Conservation (phyloP, 2,329 filamentous ascomycete genomes). For the Thelonectria rubi region DNA sequence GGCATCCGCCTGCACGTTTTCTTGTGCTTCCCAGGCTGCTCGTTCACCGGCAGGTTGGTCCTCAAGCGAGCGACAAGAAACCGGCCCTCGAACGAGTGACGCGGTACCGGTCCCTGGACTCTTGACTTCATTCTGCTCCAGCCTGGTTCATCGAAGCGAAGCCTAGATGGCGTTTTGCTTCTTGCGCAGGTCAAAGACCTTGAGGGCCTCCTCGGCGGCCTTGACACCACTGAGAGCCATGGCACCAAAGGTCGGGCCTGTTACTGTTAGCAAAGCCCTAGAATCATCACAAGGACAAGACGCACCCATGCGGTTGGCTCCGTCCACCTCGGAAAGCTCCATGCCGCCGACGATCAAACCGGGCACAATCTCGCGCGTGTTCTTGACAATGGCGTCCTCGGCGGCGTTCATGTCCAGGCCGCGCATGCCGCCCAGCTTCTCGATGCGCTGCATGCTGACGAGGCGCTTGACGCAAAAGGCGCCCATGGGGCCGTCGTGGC, state of each 20-base stretch:
- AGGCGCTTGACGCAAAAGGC: slow-evolving; percentile 92
- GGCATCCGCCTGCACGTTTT: slow-evolving; percentile 4
- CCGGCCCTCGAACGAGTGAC: slow-evolving; percentile 30
- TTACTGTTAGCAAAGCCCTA: neutral
- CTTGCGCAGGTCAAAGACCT: slow-evolving; percentile 80
- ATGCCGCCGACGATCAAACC: slow-evolving; percentile 94
- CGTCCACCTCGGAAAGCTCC: slow-evolving; percentile 91
- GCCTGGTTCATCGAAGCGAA: neutral
- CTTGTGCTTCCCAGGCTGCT: neutral
- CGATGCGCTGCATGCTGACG: slow-evolving; percentile 84
- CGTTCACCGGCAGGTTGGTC: neutral
- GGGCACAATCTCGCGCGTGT: slow-evolving; percentile 86
- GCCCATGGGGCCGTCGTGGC: slow-evolving; percentile 90
- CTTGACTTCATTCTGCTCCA: neutral
- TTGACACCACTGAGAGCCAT: slow-evolving; percentile 91
- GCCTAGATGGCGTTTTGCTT: slow-evolving; percentile 73
- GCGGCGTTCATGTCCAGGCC: slow-evolving; percentile 92
- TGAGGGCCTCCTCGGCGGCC: slow-evolving; percentile 86
- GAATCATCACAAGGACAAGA: neutral
- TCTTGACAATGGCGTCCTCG: slow-evolving; percentile 93
- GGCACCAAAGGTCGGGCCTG: slow-evolving; percentile 81
- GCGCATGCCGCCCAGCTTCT: slow-evolving; percentile 89
- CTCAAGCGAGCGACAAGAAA: slow-evolving; percentile 29
- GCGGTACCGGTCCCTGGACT: slow-evolving; percentile 1
- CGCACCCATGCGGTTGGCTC: slow-evolving; percentile 86